Conservation (phyloP, 768 basidiomycete species). For the Macrocybe gigantea region DNA sequence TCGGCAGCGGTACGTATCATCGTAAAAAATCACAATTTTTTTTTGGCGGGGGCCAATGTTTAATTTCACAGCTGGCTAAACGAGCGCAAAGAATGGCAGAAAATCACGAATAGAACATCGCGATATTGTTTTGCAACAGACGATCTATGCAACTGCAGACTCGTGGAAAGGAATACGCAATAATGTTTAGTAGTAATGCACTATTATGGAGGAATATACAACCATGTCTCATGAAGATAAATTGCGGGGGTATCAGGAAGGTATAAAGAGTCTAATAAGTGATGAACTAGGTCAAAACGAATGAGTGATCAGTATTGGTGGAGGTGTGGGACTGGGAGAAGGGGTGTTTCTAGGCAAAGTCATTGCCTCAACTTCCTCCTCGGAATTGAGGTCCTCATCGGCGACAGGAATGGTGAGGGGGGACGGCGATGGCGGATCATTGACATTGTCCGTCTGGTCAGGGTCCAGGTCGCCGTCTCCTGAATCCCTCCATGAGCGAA, state of each 20-base stretch:
- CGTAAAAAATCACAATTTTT: not conserved
- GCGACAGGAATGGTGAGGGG: conserved; percentile 12
- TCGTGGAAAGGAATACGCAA: not conserved
- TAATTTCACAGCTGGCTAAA: conserved; percentile 55
- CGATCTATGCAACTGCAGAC: not conserved
- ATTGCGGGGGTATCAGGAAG: conserved; percentile 2
- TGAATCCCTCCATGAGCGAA: conserved; percentile 50
- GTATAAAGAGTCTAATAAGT: not conserved
- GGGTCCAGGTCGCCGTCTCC: conserved; percentile 16
- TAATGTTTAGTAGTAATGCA: conserved; percentile 7
- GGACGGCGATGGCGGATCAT: conserved; percentile 17
- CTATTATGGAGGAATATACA: conserved; percentile 3
- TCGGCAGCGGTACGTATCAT: conserved; percentile 68
- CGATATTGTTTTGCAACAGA: conserved; percentile 9
- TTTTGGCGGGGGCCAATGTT: conserved; percentile 2
- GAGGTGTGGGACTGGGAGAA: conserved; percentile 24
- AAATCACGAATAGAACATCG: conserved; percentile 24
- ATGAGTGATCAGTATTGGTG: conserved; percentile 33
- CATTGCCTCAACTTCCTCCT: conserved; percentile 38
- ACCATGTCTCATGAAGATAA: no score
- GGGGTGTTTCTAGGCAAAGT: conserved; percentile 21
- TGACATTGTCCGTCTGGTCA: conserved; percentile 23
- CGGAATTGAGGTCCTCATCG: conserved; percentile 19
- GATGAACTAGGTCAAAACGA: conserved; percentile 15
- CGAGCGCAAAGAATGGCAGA: conserved; percentile 65